A percentile compares a stretch with the other conserved stretches of the same genome.
Evolutionary conservation across 1,284 basidiomycete genomes (phyloP).

Genomic region (Tausonia pullulans): DNA sequence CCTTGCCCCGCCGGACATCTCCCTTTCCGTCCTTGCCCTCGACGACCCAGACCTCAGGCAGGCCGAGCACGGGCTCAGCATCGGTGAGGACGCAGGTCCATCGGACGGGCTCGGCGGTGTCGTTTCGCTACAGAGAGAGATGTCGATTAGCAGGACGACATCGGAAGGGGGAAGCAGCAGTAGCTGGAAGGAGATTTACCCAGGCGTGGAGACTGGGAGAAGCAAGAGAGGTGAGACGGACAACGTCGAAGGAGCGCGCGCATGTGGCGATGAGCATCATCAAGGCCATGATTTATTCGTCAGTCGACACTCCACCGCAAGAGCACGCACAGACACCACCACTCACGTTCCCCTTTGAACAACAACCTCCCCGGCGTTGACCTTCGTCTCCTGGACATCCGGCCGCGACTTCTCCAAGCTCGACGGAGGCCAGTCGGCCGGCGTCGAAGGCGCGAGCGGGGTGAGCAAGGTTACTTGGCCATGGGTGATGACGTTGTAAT

Average conservation of each 20-base stretch:
- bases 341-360: constrained; percentile 8
- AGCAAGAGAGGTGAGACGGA: not conserved
- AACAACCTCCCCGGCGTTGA: constrained; percentile 13
- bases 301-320: not conserved
- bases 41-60: constrained; percentile 13
- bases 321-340: not conserved
- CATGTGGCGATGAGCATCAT: too few relatives aligned
- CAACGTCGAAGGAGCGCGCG: too few relatives aligned
- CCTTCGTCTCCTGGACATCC: constrained; percentile 5
- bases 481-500: constrained; percentile 15
- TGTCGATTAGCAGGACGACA: not conserved
- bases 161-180: not conserved
- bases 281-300: too few relatives aligned
- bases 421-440: constrained; percentile 9
- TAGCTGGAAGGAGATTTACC: not conserved
- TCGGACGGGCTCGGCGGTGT: not conserved
- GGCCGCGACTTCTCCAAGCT: not conserved
- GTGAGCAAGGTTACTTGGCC: constrained; percentile 12
- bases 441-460: constrained; percentile 2
- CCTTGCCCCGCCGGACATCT: not conserved
- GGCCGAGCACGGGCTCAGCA: not conserved
- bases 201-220: not conserved
- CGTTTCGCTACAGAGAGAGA: constrained; percentile 13
- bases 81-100: constrained; percentile 15
- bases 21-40: constrained; percentile 7